Percentiles rank a stretch among this genome's conserved stretches.
These are phyloP conservation scores for Atalantia buxifolia DNA, from an alignment of 345 rosid species.

Conservation along the genomic window DNA sequence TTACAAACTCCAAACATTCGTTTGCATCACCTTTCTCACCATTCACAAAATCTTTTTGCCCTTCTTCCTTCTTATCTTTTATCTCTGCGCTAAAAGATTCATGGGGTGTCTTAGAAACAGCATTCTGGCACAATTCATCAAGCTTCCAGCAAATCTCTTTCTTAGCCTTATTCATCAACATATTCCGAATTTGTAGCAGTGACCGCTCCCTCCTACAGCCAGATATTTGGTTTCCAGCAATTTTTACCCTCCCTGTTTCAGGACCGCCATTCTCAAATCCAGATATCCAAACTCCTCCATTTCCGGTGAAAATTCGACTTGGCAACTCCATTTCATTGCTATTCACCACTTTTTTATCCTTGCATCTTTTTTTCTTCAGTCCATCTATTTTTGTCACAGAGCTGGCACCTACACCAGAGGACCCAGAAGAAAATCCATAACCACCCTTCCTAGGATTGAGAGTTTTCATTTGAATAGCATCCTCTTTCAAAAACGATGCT, in stretches of 20 bases:
- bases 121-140: constrained; percentile 17
- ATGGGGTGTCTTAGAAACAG: constrained; percentile 2
- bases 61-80: constrained; percentile 16
- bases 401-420: neutral
- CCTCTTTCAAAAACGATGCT: neutral
- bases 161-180: constrained; percentile 38
- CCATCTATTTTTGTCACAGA: neutral
- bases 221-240: constrained; percentile 14
- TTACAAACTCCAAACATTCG: constrained; percentile 10
- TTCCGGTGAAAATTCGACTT: neutral
- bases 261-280: neutral
- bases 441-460: neutral
- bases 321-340: neutral
- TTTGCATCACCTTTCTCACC: constrained; percentile 5
- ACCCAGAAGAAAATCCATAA: neutral
- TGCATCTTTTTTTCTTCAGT: neutral
- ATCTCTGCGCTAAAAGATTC: constrained; percentile 14
- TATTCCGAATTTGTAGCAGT: constrained; percentile 21
- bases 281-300: neutral
- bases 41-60: constrained; percentile 15
- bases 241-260: neutral
- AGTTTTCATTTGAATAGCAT: neutral
- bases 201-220: constrained; percentile 18
- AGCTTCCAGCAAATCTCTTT: constrained; percentile 30
- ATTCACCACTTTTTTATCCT: neutral